Conservation (phyloP, 495 filamentous ascomycete species). For the Ramalina intermedia region DNA sequence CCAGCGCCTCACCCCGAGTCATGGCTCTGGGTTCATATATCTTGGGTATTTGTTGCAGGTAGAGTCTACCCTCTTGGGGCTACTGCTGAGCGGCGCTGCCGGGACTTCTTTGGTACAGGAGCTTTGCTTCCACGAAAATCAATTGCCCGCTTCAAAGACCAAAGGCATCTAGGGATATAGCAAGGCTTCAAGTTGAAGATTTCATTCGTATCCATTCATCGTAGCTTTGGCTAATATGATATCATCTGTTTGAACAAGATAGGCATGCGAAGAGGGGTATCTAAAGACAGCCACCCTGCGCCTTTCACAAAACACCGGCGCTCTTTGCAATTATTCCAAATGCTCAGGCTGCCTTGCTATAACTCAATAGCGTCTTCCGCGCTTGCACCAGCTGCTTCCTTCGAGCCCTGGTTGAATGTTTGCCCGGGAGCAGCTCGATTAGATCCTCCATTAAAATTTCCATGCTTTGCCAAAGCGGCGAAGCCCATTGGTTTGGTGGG, state of each 20-base stretch:
- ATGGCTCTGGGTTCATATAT: too few species aligned
- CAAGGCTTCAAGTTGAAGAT: not conserved
- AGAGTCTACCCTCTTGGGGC: too few species aligned
- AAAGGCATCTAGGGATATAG: too few species aligned
- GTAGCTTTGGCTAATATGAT: not conserved
- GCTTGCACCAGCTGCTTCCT: conserved; percentile 6
- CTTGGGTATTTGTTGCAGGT: too few species aligned
- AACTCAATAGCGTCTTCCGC: conserved; percentile 14
- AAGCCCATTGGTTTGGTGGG: conserved; percentile 3
- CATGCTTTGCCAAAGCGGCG: conserved; percentile 1
- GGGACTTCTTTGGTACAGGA: too few species aligned
- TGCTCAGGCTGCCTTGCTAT: not conserved
- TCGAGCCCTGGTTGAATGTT: not conserved
- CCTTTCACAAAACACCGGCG: conserved; percentile 2
- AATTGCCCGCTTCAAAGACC: too few species aligned
- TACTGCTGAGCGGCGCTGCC: too few species aligned
- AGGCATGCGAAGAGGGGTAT: not conserved
- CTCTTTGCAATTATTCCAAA: conserved; percentile 2
- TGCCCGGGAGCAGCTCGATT: not conserved
- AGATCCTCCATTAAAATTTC: not conserved
- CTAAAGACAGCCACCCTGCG: not conserved
- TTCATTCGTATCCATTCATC: not conserved
- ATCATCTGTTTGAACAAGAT: not conserved
- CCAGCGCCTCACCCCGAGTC: too few species aligned
- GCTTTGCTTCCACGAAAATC: too few species aligned